Base-by-base conservation (phyloP, 2,329 filamentous ascomycete genomes). In the Bipolaris victoriae region DNA sequence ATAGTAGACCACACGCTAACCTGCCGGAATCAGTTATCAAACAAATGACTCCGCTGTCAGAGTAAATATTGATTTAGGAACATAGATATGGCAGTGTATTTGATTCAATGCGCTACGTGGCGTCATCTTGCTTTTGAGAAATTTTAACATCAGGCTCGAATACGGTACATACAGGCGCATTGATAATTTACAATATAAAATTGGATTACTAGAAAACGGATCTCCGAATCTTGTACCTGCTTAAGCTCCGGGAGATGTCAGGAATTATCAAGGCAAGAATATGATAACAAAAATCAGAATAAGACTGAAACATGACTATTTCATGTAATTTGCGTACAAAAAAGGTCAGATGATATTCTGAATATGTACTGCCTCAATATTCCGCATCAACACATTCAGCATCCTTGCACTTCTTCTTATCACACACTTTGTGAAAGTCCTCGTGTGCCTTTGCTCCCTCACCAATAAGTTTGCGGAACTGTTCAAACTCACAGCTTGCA, bases 401-500 rank as follows among this genome's bases (percentile, higher is more conserved):
- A 33, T 57, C 55, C 24, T 48, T 18, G 39, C 55, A 57, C 16
- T 49, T 55, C 52, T 70, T 70, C 57, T 62, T 62, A 49, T 70
- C 68, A 41, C 69, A 72, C 44, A 72, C 69, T 39, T 61, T 63
- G 22, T 72, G 69, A 33, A 72, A 72, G 55, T 72, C 66, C 49
- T 52, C 44, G 24, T 72, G 68, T 46, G 58, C 66, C 54, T 78
- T 67, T 0, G 76, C 78, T 3, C 79, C 75, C 46, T 73, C 69
- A 1, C 73, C 64, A 20, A 84, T 71, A 49, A 81, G 76, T 2
- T 75, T 69, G 39, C 70, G 60, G 62, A 84, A 83, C 9, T 70
- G 62, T n/a, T 72, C 71, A 43, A 79, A 76, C 9, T 73, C 75
- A 66, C 82, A 84, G 53, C 80, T 83, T 60, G 80, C 80, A 13